phyloP scores from a whole-genome alignment of 129 eudicot species.

The Artemisia tridentata region DNA sequence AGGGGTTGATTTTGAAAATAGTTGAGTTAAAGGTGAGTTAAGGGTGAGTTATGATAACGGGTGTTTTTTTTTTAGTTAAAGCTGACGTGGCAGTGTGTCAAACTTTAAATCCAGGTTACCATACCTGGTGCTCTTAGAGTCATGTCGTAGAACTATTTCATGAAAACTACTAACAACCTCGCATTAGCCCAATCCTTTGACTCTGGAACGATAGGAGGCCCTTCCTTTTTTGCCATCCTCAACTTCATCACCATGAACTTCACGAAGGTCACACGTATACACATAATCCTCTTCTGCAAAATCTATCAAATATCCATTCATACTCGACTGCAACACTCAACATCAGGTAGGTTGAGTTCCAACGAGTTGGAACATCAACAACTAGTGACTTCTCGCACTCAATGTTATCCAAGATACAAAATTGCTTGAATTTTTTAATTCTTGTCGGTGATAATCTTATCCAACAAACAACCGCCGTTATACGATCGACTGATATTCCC shows the following conservation, averaged over 20 bases:
- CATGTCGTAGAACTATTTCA: neutral
- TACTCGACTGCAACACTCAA: constrained; percentile 6
- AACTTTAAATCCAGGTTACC: too few species aligned
- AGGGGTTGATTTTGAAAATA: too few species aligned
- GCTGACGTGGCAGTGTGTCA: too few species aligned
- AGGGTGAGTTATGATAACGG: too few species aligned
- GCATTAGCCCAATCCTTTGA: constrained; percentile 4
- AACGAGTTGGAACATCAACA: constrained; percentile 18
- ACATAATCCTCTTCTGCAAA: neutral
- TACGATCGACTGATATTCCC: neutral
- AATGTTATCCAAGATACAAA: neutral
- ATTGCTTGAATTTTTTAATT: constrained; percentile 4
- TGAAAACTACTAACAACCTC: neutral
- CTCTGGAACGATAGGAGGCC: neutral
- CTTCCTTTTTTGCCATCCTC: too few species aligned
- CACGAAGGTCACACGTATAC: neutral
- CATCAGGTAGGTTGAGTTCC: constrained; percentile 36
- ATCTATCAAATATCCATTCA: constrained; percentile 25
- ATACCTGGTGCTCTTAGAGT: too few species aligned
- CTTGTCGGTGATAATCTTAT: constrained; percentile 21
- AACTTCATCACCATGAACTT: too few species aligned
- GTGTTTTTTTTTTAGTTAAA: too few species aligned
- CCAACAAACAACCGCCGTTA: constrained; percentile 18
- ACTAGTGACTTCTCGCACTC: neutral
- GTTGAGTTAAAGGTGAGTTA: too few species aligned